Base-by-base conservation (phyloP, 179 eudicot species). In the Sideroxylon spinosum region DNA sequence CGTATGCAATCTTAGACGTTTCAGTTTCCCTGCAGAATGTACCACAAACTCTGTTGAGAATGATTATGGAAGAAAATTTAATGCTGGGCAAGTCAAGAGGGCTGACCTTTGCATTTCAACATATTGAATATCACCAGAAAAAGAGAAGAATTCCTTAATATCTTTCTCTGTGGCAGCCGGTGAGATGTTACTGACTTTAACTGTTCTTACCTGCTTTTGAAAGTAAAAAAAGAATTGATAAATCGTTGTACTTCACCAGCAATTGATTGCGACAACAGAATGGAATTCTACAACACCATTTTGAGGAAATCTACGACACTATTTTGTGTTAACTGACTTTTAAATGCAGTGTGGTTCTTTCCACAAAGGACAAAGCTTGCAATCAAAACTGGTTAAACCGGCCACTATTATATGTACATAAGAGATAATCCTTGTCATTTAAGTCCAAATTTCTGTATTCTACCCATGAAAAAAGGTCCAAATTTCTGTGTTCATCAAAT, bases 41-140 rank as follows among this genome's bases (percentile, higher is more conserved):
- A 52, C 19, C 62, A 46, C 10, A 23, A 57, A 25, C 60, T 50
- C 68, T 68, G 37, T 59, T 71, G n/a, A 78, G 28, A 37, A 76
- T 19, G 49, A 57, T 20, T 74, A 9, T 53, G 23, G 10, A 67
- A 44, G 61, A 19, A 66, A 46, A 48, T 28, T 11, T 37, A 13
- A 10, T 37, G 20, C 14, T 0, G 5, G 20, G 22, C 6, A 76
- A 56, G 59, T 14, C n/a, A 84, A 26, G 26, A 72, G 57, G 59
- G 62, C 79, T 71, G n/a, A 83, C 88, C 80, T 85, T 64, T 70
- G 81, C 80, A 87, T 75, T 70, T 87, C 88, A 71, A 87, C 81
- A 78, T 84, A 83, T 20, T 79, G 81, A 75, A 87, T 85, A 55
- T 79, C 83, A 29, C 90, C 88, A 62, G 90, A 87, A 81, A 79